These are phyloP conservation scores for Apiotrichum porosum DNA, from an alignment of 1,284 basidiomycete genomes.

Conservation along the genomic window DNA sequence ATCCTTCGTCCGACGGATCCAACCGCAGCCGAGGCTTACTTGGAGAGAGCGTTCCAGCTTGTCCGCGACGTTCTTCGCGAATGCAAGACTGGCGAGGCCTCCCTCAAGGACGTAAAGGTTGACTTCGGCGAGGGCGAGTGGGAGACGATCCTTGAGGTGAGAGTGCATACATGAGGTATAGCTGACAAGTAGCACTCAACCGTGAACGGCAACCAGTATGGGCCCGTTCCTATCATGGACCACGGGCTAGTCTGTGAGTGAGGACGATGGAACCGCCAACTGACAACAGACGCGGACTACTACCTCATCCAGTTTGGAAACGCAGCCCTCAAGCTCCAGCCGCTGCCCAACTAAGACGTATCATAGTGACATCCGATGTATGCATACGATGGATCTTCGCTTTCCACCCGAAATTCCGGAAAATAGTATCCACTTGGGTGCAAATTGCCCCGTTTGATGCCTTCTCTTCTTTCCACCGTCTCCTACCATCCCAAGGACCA, in stretches of 20 bases:
- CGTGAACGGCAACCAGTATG: conserved; percentile 31
- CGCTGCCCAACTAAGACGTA: neutral
- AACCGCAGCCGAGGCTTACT: conserved; percentile 26
- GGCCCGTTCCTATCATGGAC: conserved; percentile 24
- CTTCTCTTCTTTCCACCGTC: no score
- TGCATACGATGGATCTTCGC: no score
- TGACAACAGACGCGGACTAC: no score
- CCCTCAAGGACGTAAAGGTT: conserved; percentile 19
- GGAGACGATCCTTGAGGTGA: conserved; percentile 39
- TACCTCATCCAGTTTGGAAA: conserved; percentile 39
- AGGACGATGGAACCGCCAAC: no score
- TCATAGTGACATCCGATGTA: no score
- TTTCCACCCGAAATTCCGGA: no score
- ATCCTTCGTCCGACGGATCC: conserved; percentile 20
- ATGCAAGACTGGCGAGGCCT: conserved; percentile 24
- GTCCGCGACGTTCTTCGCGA: conserved; percentile 22
- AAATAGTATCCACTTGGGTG: no score
- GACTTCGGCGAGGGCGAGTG: conserved; percentile 38
- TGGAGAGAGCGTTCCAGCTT: conserved; percentile 25
- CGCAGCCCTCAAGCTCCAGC: conserved; percentile 32
- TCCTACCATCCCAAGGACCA: no score
- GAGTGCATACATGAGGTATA: no score
- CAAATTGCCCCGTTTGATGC: no score
- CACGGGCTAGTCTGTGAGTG: conserved; percentile 17
- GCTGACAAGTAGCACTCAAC: no score